These are phyloP conservation scores for Neofusicoccum sp. DNA, from an alignment of 2,329 filamentous ascomycete species.

Conservation along the genomic window DNA sequence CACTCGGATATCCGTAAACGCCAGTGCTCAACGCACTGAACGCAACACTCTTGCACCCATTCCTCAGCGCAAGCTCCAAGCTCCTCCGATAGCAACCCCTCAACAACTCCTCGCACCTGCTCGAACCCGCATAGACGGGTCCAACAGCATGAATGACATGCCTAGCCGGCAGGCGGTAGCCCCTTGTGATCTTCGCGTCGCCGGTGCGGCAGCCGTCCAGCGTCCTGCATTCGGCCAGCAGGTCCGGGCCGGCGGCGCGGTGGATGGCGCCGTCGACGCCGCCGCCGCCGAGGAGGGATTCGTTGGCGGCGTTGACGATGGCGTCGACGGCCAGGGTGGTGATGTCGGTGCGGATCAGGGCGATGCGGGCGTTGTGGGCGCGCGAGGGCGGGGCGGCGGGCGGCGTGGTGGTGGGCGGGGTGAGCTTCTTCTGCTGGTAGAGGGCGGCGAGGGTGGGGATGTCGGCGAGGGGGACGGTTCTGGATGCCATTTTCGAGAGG, in stretches of 20 bases:
- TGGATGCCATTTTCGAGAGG: constrained; percentile 5
- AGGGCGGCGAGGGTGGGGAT: constrained; percentile 65
- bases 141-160: constrained; percentile 91
- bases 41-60: constrained; percentile 68
- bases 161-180: constrained; percentile 70
- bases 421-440: constrained; percentile 52
- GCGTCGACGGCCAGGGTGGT: constrained; percentile 74
- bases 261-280: constrained; percentile 81
- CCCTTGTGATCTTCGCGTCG: constrained; percentile 76
- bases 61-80: constrained; percentile 68
- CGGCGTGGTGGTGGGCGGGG: constrained; percentile 19
- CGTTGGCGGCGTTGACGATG: constrained; percentile 93
- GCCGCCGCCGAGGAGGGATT: constrained; percentile 75
- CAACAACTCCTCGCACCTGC: constrained; percentile 46
- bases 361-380: constrained; percentile 68
- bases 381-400: constrained; percentile 40
- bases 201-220: constrained; percentile 76
- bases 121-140: constrained; percentile 64
- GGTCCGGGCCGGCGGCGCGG: constrained; percentile 67
- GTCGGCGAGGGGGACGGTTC: constrained; percentile 46
- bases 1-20: constrained; percentile 80
- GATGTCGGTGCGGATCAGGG: constrained; percentile 73
- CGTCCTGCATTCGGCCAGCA: constrained; percentile 68
- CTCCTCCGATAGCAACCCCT: constrained; percentile 68
- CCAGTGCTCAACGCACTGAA: constrained; percentile 87